phyloP scores from a whole-genome alignment of 352 stramenopile genomes.

The Achlya hypogyna region DNA sequence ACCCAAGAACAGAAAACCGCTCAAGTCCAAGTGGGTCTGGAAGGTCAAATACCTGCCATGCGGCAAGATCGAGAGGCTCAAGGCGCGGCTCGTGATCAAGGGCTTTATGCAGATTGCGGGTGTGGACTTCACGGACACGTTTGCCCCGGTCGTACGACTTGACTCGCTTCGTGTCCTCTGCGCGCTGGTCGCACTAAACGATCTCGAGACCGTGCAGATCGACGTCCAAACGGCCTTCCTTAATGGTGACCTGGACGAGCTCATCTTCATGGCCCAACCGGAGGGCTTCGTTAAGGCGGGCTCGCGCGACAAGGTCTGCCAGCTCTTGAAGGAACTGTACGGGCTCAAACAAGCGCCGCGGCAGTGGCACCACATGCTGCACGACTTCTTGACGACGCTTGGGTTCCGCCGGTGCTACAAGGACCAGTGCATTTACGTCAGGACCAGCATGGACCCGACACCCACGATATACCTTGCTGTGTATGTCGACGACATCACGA shows the following conservation, averaged over 20 bases:
- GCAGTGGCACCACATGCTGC: conserved; percentile 11
- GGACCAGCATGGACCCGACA: too few species aligned
- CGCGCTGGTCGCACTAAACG: not conserved
- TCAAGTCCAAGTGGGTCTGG: conserved; percentile 18
- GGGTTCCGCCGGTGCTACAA: not conserved
- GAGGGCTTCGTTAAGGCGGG: not conserved
- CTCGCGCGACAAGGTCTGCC: not conserved
- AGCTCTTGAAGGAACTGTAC: conserved; percentile 12
- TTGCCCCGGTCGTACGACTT: not conserved
- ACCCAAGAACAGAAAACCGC: not conserved
- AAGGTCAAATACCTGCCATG: conserved; percentile 5
- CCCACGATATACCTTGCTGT: too few species aligned
- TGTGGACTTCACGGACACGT: conserved; percentile 9
- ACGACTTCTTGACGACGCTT: not conserved
- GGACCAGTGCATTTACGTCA: not conserved
- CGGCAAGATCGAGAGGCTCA: conserved; percentile 19
- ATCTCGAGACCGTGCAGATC: not conserved
- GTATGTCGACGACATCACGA: too few species aligned
- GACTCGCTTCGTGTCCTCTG: conserved; percentile 5
- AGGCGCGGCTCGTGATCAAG: conserved; percentile 17
- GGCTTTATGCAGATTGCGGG: not conserved
- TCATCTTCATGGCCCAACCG: conserved; percentile 16
- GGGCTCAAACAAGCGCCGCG: conserved; percentile 10
- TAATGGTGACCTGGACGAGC: not conserved
- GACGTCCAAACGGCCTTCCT: conserved; percentile 13